Base-by-base conservation (phyloP, 2,329 filamentous ascomycete genomes). In the Fusarium nanum region DNA sequence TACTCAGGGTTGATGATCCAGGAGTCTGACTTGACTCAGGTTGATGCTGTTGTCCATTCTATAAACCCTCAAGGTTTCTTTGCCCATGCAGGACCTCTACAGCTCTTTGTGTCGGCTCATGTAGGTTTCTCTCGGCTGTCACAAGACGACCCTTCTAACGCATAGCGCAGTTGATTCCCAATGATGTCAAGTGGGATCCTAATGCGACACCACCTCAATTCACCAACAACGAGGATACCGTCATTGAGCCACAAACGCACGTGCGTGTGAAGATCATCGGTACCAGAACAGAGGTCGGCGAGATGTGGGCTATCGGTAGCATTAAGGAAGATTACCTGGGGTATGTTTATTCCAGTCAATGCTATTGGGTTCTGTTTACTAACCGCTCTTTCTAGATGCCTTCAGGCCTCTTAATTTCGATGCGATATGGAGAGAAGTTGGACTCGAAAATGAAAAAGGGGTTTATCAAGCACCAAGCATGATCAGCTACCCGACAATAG, bases 131-230 rank as follows among this genome's bases (percentile, higher is more conserved):
- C 28, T 48, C 28, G 10, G 20, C n/a, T 59, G 45, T 14, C 32
- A 22, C 23, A 22, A 40, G 20, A 44, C 25, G 25, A 23, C 50
- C 12, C 27, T 27, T 54, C 62, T 76, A 54, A 76, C 57, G 11
- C 13, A 22, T 9, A 16, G 27, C 54, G 62, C 78, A 97, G 93
- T 89, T 96, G 83, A 98, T 99, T 74, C 94, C 96, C 2, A 88
- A 88, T 71, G 93, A 97, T 70, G 93, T 98, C 81, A 96, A 93
- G 81, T 98, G 93, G 85, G 95, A 98, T 78, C 92, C 93, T 48
- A 97, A 97, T 75, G 94, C 95, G 54, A 97, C 95, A 40, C 96
- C 96, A n/a, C 94, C 95, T 5, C 93, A 97, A 77, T 99, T 94
- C 81, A 97, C 94, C 41, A 95, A 99, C 80, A 95, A 97, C 76